Base-by-base conservation (phyloP, 768 basidiomycete species). In the Termitomyces sp. region DNA sequence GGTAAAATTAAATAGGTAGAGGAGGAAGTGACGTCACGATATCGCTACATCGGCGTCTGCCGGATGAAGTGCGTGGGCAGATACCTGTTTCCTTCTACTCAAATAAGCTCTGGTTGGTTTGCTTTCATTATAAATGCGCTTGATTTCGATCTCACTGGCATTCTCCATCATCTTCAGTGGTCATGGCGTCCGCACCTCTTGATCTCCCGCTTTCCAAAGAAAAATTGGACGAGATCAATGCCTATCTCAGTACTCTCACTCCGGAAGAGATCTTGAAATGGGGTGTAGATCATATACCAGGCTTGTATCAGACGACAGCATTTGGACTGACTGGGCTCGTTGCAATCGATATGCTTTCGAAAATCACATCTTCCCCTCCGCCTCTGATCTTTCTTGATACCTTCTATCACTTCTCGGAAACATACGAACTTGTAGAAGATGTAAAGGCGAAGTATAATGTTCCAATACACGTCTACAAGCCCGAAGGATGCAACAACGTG, bases 371-470 rank as follows among this genome's bases (percentile, higher is more conserved):
- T 28, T 67, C 73, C 17, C 80, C 82, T 0, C 91, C 91, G 1
- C 93, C 94, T 1, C 80, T 98, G 19, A 94, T 98, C 74, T 98
- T 99, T 75, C 73, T 98, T 68, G 95, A 99, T 74, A 98, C 97
- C 0, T 78, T 98, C 14, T 94, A 98, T 68, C 97, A 98, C 74
- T 99, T 99, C 72, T 75, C 78, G 3, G 92, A 98, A 74, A 98
- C 96, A 5, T 87, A 97, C 65, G 85, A 86, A 55, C 86, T 99
- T 45, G 88, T 95, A 10, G 82, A 87, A 38, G 84, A 86, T n/a
- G 91, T 94, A 17, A 83, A 86, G 65, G 69, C 77, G 62, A 82
- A 77, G 58, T 99, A 98, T 69, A 75, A 76, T n/a, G 75, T 84
- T 40, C 78, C 80, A 3, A 75, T 98, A 5, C 80, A 87, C 67